phyloP scores from a whole-genome alignment of 345 rosid species.

The Brassica nigra region DNA sequence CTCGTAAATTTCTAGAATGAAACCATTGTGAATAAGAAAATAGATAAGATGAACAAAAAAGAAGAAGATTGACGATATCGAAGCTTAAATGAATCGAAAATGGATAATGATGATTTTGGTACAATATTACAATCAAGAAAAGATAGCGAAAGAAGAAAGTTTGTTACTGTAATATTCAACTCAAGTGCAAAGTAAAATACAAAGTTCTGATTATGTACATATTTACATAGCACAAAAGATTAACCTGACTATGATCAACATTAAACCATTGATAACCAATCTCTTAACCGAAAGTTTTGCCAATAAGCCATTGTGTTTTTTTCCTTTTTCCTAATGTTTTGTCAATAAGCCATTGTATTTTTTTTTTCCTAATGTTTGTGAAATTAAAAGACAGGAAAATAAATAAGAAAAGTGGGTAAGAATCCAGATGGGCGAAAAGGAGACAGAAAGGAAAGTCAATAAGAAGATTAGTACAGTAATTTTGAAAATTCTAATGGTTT shows the following conservation, averaged over 20 bases:
- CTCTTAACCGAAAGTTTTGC: too few relatives aligned
- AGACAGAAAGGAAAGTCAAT: slow-evolving; percentile 34
- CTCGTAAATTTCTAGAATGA: not conserved
- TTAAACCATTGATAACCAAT: not conserved
- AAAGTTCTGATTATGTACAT: not conserved
- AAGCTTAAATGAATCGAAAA: too few relatives aligned
- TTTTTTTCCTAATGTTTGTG: not conserved
- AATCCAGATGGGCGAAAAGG: slow-evolving; percentile 19
- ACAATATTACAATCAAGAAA: too few relatives aligned
- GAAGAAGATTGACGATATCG: too few relatives aligned
- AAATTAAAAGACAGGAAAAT: not conserved
- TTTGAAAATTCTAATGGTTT: slow-evolving; percentile 19
- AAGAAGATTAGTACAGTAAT: slow-evolving; percentile 8
- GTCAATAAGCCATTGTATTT: too few relatives aligned
- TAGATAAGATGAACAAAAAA: too few relatives aligned
- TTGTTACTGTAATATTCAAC: not conserved
- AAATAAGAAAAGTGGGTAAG: slow-evolving; percentile 10
- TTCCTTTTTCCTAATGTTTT: too few relatives aligned
- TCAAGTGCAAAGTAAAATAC: not conserved
- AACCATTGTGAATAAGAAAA: too few relatives aligned
- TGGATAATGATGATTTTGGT: too few relatives aligned
- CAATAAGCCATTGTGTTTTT: too few relatives aligned
- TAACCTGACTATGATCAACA: not conserved
- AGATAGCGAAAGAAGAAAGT: not conserved
- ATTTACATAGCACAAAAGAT: not conserved